Evolutionary conservation across 164 flowering plant species (phyloP).

Genomic region (Nymphaea thermarum): DNA sequence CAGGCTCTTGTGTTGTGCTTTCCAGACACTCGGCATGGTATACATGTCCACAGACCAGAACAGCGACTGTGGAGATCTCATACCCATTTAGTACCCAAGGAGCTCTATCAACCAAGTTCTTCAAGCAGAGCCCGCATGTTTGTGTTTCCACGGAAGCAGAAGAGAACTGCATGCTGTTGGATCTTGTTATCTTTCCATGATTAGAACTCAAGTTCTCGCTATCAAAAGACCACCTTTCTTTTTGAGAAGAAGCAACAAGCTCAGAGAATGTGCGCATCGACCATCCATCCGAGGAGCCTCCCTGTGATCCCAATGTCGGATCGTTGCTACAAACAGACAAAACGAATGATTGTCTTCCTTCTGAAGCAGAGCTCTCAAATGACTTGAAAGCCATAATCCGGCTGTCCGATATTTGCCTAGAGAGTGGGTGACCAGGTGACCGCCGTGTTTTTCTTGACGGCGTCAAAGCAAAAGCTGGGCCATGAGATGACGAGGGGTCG

Average conservation of each 20-base stretch:
- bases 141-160: slow-evolving; percentile 53
- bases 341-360: slow-evolving; percentile 48
- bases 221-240: slow-evolving; percentile 85
- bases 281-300: slow-evolving; percentile 86
- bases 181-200: slow-evolving; percentile 38
- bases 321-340: slow-evolving; percentile 47
- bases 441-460: slow-evolving; percentile 43
- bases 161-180: slow-evolving; percentile 36
- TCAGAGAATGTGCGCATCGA: slow-evolving; percentile 74
- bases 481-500: slow-evolving; percentile 23
- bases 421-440: slow-evolving; percentile 52
- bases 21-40: slow-evolving; percentile 91
- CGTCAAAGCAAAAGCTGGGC: slow-evolving; percentile 27
- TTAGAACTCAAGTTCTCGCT: slow-evolving; percentile 45
- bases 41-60: slow-evolving; percentile 81
- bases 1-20: slow-evolving; percentile 45
- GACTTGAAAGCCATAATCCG: slow-evolving; percentile 42
- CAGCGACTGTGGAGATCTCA: slow-evolving; percentile 58
- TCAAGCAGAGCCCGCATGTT: slow-evolving; percentile 64
- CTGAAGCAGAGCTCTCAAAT: slow-evolving; percentile 46
- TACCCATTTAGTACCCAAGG: slow-evolving; percentile 26
- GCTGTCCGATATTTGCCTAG: slow-evolving; percentile 57
- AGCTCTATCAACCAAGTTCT: slow-evolving; percentile 53
- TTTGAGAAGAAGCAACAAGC: slow-evolving; percentile 63
- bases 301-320: slow-evolving; percentile 40